Base-by-base conservation (phyloP, 495 filamentous ascomycete genomes). In the Extremus antarcticus region DNA sequence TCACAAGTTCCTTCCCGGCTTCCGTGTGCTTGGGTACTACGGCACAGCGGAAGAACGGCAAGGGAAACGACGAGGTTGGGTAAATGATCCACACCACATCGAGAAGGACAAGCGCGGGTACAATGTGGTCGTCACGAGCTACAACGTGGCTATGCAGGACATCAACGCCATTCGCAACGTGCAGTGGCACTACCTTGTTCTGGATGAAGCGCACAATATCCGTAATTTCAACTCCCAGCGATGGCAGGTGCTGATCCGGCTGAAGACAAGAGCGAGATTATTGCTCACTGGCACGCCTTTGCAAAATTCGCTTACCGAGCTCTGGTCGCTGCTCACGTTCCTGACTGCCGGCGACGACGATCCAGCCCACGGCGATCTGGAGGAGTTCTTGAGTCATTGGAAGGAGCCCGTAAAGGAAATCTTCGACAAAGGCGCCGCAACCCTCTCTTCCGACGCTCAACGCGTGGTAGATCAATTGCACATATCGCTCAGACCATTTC, bases 161-260 rank as follows among this genome's bases (percentile, higher is more conserved):
- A 85, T 89, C 56, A 81, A 86, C 55, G 87, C 91, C n/a, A 88
- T 99, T 68, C 91, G 92, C 65, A 81, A 88, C 51, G 79, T 88
- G n/a, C 78, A 77, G 40, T 99, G 94, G 94, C 90, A 96, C 67
- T 99, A 96, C 70, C 89, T 99, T 81, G 85, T 99, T 55, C 80
- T 99, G 16, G 94, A 99, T 66, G 94, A 99, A 72, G 94, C 94
- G 0, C 94, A 99, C 68, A 97, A 97, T 67, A 99, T 99, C 76
- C 97, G 97, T 68, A 99, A 99, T 66, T 97, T 96, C 75, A 88
- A 90, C 60, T 95, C 91, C 0, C 90, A 94, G 67, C 76, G 91
- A 55, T 99, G 92, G 92, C 91, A 97, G 66, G 88, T 87, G 0
- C 74, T 99, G 48, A 79, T 99, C 7, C 92, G 83, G 0, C 94